phyloP scores from a whole-genome alignment of 2,329 filamentous ascomycete genomes.

The Apiospora aurea region DNA sequence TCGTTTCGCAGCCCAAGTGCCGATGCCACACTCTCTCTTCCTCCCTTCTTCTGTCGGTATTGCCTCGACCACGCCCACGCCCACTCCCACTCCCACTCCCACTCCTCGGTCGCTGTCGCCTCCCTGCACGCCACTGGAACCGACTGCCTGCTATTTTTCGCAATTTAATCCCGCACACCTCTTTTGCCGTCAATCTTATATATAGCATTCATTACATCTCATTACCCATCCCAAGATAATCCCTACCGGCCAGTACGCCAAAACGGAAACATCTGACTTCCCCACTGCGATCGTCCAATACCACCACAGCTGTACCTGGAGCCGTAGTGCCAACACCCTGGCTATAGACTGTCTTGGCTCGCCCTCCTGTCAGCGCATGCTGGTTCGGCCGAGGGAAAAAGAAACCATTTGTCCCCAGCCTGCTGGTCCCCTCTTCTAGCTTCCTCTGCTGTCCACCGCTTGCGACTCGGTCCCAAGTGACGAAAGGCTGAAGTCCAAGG shows the following conservation, averaged over 20 bases:
- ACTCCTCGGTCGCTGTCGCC: background rate
- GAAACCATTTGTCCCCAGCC: slow-evolving; percentile 19
- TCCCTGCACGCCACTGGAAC: background rate
- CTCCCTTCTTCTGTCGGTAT: background rate
- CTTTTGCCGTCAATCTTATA: slow-evolving; percentile 5
- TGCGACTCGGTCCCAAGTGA: slow-evolving; percentile 22
- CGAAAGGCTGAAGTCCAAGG: slow-evolving; percentile 22
- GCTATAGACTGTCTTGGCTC: slow-evolving; percentile 20
- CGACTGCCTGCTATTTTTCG: background rate
- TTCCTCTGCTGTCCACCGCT: slow-evolving; percentile 22
- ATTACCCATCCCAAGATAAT: slow-evolving; percentile 6
- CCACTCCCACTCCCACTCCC: background rate
- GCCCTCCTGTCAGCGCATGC: slow-evolving; percentile 16
- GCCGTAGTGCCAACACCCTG: slow-evolving; percentile 14
- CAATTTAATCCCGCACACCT: slow-evolving; percentile 12
- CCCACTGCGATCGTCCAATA: slow-evolving; percentile 19
- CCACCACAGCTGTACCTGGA: slow-evolving; percentile 18
- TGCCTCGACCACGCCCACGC: background rate
- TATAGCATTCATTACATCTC: slow-evolving; percentile 6
- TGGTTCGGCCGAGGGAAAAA: slow-evolving; percentile 23
- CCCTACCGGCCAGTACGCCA: slow-evolving; percentile 1
- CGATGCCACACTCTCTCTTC: background rate
- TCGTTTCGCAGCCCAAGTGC: background rate
- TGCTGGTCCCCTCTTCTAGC: slow-evolving; percentile 4
- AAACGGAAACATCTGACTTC: slow-evolving; percentile 12